Evolutionary conservation across 192 early-diverging fungal genomes (phyloP), one percentile per base, ranked within the genome.

Genomic region (Backusella westeae): DNA sequence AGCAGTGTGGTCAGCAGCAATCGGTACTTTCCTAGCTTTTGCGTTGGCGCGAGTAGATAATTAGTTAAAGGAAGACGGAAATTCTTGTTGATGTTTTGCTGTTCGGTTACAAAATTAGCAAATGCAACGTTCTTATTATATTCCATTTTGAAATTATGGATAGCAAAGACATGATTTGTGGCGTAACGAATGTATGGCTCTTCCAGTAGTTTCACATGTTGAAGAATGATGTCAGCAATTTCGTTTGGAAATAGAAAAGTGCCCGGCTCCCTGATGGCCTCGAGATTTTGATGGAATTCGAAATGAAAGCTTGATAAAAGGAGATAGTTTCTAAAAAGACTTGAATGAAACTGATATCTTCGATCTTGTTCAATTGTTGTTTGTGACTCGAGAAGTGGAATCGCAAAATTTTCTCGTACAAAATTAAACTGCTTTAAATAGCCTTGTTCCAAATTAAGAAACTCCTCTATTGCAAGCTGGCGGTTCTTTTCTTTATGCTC

Each of bases 141-240:
- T 69, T 69, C 68, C 21, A 39, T 23, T 39, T 38, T n/a, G 21
- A 41, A 69, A 19, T 39, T 17, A 38, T 9, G 36, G 17, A 41
- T 38, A 12, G 68, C 68, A 19, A 38, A 35, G 34, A 69, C 68
- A 69, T 69, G 68, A 14, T 69, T 69, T n/a, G 68, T 39, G 21
- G 68, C 68, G 68, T 69, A 69, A 10, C 68, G 68, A 69, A 69
- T 21, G 8, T 69, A 69, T 3, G 68, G 68, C 4, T 69, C 68
- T 7, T 39, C n/a, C 3, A 69, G 21, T 3, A 41, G 6, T 38
- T 38, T 69, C 35, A 69, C 34, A 69, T 69, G 68, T 1, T 39
- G 34, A 23, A 69, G 38, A 19, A 69, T 12, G 15, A 38, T 36
- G 12, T 69, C 35, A 41, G 35, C 68, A 10, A 69, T 12, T 10